Conservation (phyloP, 768 basidiomycete genomes). For the Lentinula lateritia region DNA sequence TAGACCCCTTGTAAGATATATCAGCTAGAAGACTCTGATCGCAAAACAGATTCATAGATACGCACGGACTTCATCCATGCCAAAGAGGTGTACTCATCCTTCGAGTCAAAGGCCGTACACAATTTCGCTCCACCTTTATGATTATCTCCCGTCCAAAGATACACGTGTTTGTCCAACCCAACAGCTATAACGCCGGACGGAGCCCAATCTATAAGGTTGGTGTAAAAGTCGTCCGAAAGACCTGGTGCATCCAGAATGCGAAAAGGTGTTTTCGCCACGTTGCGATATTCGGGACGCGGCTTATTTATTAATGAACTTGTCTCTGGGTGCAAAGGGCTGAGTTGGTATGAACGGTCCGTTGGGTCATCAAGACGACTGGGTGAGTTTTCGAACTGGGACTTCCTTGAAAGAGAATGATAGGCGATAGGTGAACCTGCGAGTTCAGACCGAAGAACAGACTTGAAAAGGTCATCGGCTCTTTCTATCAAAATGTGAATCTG, state of each 20-base stretch:
- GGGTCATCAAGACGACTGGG: constrained; percentile 53
- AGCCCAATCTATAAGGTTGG: constrained; percentile 76
- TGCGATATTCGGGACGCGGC: constrained; percentile 53
- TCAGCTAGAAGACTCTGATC: background rate
- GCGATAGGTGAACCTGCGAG: constrained; percentile 38
- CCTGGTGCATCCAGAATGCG: constrained; percentile 76
- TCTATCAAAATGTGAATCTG: constrained; percentile 23
- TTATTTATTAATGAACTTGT: constrained; percentile 57
- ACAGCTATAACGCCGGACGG: constrained; percentile 69
- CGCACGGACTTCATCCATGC: constrained; percentile 60
- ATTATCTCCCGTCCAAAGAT: constrained; percentile 71
- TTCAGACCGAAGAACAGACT: constrained; percentile 42
- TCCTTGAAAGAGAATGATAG: constrained; percentile 35
- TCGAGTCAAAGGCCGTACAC: constrained; percentile 47
- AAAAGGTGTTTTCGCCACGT: constrained; percentile 65
- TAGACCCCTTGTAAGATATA: constrained; percentile 37
- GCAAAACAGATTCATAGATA: background rate
- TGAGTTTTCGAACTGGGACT: constrained; percentile 24
- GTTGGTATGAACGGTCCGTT: constrained; percentile 58
- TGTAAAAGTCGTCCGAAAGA: constrained; percentile 76
- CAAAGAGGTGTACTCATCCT: constrained; percentile 57
- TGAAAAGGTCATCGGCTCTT: constrained; percentile 51
- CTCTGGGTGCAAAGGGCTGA: constrained; percentile 59
- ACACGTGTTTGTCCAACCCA: constrained; percentile 64
- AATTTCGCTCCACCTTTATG: constrained; percentile 58